These are phyloP conservation scores for Pythium chondricola DNA, from an alignment of 352 stramenopile species.

Conservation along the genomic window DNA sequence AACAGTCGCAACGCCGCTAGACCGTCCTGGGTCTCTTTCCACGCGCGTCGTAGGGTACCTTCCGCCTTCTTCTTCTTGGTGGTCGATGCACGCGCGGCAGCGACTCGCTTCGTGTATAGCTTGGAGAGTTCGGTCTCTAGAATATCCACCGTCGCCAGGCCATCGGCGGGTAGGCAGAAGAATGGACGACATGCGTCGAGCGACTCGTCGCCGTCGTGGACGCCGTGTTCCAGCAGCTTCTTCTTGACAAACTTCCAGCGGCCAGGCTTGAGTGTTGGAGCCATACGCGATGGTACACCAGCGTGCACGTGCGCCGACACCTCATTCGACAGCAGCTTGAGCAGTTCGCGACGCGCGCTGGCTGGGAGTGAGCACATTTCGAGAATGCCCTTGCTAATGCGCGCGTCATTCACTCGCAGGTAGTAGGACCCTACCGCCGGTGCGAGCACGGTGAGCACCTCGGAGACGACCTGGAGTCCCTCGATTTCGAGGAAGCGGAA, in stretches of 20 bases:
- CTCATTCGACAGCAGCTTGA: constrained; percentile 75
- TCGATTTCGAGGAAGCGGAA: constrained; percentile 76
- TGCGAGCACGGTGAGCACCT: constrained; percentile 60
- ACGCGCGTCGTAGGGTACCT: constrained; percentile 42
- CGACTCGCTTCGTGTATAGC: constrained; percentile 40
- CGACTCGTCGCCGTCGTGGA: constrained; percentile 28
- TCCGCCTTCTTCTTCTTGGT: constrained; percentile 62
- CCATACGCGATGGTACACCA: constrained; percentile 47
- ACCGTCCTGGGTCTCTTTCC: constrained; percentile 70
- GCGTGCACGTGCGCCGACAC: constrained; percentile 58
- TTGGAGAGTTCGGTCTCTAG: constrained; percentile 64
- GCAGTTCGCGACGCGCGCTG: constrained; percentile 50
- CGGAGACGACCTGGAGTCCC: constrained; percentile 65
- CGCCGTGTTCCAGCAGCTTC: constrained; percentile 56
- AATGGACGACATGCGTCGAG: constrained; percentile 69
- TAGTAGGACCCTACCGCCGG: constrained; percentile 69
- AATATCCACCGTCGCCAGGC: constrained; percentile 46
- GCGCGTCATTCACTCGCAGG: constrained; percentile 71
- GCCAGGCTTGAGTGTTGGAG: constrained; percentile 52
- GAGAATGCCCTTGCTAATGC: constrained; percentile 60
- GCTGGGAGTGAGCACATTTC: constrained; percentile 56
- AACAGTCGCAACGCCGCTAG: constrained; percentile 53
- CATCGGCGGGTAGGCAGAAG: constrained; percentile 68
- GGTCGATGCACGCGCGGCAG: constrained; percentile 1
- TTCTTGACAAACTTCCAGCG: constrained; percentile 74